A percentile compares a stretch with the other conserved stretches of the same genome.
phyloP scores from a whole-genome alignment of 2,329 filamentous ascomycete species.

The Monosporascus sp. region DNA sequence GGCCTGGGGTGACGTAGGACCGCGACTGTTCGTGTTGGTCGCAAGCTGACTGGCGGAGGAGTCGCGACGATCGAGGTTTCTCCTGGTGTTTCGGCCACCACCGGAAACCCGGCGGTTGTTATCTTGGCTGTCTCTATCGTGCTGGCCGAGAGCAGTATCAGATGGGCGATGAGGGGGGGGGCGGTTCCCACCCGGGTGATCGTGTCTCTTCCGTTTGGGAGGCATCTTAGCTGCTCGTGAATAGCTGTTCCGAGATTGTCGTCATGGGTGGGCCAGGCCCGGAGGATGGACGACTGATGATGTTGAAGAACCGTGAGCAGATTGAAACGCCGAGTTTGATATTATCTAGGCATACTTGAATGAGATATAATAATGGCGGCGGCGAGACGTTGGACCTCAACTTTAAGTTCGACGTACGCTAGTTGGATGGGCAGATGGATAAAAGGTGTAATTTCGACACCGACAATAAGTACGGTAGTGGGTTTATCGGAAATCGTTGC shows the following conservation, averaged over 20 bases:
- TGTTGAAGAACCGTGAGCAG: conserved; percentile 11
- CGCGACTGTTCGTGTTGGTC: conserved; percentile 20
- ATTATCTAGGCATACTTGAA: conserved; percentile 15
- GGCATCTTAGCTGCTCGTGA: conserved; percentile 38
- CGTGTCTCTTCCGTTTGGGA: conserved; percentile 56
- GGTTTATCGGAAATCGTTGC: not conserved
- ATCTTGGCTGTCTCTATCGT: conserved; percentile 48
- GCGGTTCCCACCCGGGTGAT: conserved; percentile 44
- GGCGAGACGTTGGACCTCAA: not conserved
- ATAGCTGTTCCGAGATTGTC: conserved; percentile 14
- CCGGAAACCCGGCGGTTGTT: conserved; percentile 35
- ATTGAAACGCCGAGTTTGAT: conserved; percentile 6
- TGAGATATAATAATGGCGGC: not conserved
- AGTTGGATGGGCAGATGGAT: not conserved
- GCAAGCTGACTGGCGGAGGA: conserved; percentile 36
- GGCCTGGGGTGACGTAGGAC: conserved; percentile 27
- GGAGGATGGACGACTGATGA: conserved; percentile 11
- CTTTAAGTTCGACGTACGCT: not conserved
- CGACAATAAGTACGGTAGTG: too few species aligned
- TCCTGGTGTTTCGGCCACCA: conserved; percentile 41
- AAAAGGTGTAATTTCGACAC: too few species aligned
- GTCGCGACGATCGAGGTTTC: conserved; percentile 46
- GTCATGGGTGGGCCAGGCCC: conserved; percentile 17
- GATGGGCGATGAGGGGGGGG: conserved; percentile 59
- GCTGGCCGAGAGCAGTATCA: conserved; percentile 50